Evolutionary conservation across 2,329 filamentous ascomycete genomes (phyloP), one percentile per base, ranked within the genome.

Genomic region (Xylaria sp.): DNA sequence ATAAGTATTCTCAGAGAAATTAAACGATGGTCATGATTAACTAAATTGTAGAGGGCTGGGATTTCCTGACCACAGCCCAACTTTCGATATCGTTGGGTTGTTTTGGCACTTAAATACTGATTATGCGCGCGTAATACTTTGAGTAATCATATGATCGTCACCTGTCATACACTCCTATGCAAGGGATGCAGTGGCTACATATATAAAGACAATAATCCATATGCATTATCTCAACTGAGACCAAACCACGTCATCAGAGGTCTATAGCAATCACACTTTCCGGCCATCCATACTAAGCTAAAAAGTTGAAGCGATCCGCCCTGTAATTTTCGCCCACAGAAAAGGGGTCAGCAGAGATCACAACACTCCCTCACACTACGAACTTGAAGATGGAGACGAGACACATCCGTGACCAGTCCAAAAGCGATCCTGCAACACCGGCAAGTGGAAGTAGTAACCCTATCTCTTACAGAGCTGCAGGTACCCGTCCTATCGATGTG

Each of bases 401-500:
- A 2, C 52, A 56, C 12, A 23, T 9, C 13, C 5, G 13, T 41
- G 23, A 44, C 37, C 12, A 39, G 28, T 48, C 52, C 25, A 52
- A 23, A 50, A 52, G 18, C 1, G 25, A 34, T 20, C 8, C n/a
- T 9, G 6, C 20, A 51, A 37, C n/a, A 57, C 51, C 57, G 25
- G 31, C 23, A 25, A 41, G 51, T 25, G 52, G 25, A 65, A 46
- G 13, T 31, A 9, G 56, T 31, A 6, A 34, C 25, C 9, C 52
- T 46, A 37, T 57, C 44, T 41, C 9, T 46, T 39, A 52, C n/a
- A 41, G 20, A 55, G 34, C 63, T 65, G 63, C 63, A 66, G 63
- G 57, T 66, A 69, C 63, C 67, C 67, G 63, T 28, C 18, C 37
- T 20, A 20, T 37, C 28, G 41, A 63, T 60, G 25, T 31, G 52